phyloP scores from a whole-genome alignment of 2,329 filamentous ascomycete species.

The Eurotiales sp. region DNA sequence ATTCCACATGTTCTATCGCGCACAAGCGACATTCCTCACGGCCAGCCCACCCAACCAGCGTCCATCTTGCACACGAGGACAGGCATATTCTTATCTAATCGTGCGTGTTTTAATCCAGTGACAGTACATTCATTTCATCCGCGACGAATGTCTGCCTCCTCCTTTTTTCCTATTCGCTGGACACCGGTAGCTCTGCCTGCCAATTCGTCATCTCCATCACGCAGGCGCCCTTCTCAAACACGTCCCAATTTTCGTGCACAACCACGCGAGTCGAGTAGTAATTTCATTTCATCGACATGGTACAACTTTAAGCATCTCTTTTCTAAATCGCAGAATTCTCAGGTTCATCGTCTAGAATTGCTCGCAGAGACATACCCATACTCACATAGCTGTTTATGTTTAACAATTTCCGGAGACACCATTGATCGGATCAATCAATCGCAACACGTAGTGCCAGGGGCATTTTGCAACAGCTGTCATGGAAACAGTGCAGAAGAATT shows the following conservation, averaged over 20 bases:
- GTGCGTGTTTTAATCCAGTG: conserved; percentile 5
- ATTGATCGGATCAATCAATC: not conserved
- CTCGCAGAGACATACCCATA: conserved; percentile 1
- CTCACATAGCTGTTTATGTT: not conserved
- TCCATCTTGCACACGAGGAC: not conserved
- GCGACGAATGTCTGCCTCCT: conserved; percentile 13
- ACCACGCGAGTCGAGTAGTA: not conserved
- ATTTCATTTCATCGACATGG: not conserved
- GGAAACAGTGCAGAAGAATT: conserved; percentile 6
- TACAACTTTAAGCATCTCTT: not conserved
- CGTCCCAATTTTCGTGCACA: not conserved
- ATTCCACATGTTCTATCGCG: conserved; percentile 10
- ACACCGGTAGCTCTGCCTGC: conserved; percentile 9
- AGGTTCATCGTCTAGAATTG: not conserved
- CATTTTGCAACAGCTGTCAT: conserved; percentile 9
- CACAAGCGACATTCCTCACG: conserved; percentile 12
- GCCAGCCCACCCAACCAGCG: conserved; percentile 9
- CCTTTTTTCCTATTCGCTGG: conserved; percentile 11
- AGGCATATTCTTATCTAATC: conserved; percentile 4
- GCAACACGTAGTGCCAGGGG: conserved; percentile 5
- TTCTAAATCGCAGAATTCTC: not conserved
- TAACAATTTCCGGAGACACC: not conserved
- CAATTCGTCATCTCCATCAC: conserved; percentile 5
- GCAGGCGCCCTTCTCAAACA: not conserved
- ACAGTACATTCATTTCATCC: not conserved